These are phyloP conservation scores for Trichosanthes cucumerina DNA, from an alignment of 306 rosid species.

Conservation along the genomic window DNA sequence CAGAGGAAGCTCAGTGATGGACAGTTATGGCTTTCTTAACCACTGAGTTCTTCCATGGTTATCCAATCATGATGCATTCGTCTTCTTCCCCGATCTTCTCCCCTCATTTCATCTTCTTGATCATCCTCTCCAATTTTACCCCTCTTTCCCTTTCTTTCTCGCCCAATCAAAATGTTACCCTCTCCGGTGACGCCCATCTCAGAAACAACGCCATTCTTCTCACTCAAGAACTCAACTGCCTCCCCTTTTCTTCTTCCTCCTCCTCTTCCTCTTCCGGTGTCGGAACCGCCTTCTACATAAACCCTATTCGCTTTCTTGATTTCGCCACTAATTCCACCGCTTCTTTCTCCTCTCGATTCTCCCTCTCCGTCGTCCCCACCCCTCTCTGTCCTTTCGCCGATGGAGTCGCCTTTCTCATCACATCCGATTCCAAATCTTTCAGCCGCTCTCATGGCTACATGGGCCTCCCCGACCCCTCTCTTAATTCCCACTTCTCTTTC, in stretches of 20 bases:
- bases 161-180: conserved; percentile 41
- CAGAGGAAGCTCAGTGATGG: not conserved
- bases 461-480: conserved; percentile 44
- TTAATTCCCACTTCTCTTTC: conserved; percentile 25
- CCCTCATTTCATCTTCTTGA: conserved; percentile 17
- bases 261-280: conserved; percentile 22
- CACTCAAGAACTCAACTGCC: conserved; percentile 41
- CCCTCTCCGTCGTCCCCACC: conserved; percentile 52
- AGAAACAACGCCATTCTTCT: conserved; percentile 40
- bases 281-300: conserved; percentile 53
- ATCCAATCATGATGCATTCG: conserved; percentile 16
- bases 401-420: conserved; percentile 58
- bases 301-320: conserved; percentile 73
- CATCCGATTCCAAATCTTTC: conserved; percentile 28
- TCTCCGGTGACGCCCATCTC: conserved; percentile 62
- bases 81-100: conserved; percentile 6
- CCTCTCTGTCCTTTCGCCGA: conserved; percentile 45
- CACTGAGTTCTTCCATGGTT: not conserved
- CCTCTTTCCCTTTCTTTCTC: conserved; percentile 22
- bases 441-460: conserved; percentile 32
- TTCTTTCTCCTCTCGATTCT: conserved; percentile 55
- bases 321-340: conserved; percentile 37
- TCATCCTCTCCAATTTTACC: conserved; percentile 13
- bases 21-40: not conserved
- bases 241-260: conserved; percentile 17